Evolutionary conservation across 2,329 filamentous ascomycete species (phyloP).

Genomic region (Colletotrichum brevisporum): DNA sequence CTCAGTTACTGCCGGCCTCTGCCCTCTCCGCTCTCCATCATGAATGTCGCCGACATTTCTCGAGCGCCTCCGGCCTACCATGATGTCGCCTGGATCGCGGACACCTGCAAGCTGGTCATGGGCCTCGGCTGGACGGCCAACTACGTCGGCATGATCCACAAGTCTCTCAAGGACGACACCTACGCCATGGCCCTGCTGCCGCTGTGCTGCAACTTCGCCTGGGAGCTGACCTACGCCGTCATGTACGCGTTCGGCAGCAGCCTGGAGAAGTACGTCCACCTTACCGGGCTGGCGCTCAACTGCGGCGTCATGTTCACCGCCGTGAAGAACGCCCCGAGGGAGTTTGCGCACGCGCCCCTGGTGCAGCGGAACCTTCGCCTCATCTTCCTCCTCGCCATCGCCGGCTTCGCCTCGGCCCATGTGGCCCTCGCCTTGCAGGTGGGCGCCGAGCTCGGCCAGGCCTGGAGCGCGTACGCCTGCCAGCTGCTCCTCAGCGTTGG

Average conservation of each 20-base stretch:
- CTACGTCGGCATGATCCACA: neutral
- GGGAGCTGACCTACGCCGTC: slow-evolving; percentile 10
- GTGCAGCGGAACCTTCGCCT: slow-evolving; percentile 11
- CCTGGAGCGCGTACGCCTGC: no score
- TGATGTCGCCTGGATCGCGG: no score
- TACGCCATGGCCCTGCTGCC: slow-evolving; percentile 12
- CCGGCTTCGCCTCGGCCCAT: slow-evolving; percentile 5
- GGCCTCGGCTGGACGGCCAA: no score
- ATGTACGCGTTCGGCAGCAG: slow-evolving; percentile 7
- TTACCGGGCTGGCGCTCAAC: no score
- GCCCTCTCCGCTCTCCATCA: no score
- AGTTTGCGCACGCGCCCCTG: neutral
- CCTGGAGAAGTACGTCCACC: neutral
- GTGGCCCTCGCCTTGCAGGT: neutral
- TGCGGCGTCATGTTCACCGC: no score
- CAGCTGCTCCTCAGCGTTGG: no score
- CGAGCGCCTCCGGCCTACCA: no score
- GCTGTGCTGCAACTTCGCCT: slow-evolving; percentile 11
- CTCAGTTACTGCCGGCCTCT: no score
- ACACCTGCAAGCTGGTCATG: no score
- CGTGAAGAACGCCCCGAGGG: neutral
- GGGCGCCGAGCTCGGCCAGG: no score
- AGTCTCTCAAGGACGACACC: slow-evolving; percentile 1
- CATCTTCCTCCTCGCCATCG: slow-evolving; percentile 9
- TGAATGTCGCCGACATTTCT: no score